A percentile compares a stretch with the other conserved stretches of the same genome.
These are phyloP conservation scores for Herpetospermum pedunculosum DNA, from an alignment of 306 rosid genomes.

Conservation along the genomic window DNA sequence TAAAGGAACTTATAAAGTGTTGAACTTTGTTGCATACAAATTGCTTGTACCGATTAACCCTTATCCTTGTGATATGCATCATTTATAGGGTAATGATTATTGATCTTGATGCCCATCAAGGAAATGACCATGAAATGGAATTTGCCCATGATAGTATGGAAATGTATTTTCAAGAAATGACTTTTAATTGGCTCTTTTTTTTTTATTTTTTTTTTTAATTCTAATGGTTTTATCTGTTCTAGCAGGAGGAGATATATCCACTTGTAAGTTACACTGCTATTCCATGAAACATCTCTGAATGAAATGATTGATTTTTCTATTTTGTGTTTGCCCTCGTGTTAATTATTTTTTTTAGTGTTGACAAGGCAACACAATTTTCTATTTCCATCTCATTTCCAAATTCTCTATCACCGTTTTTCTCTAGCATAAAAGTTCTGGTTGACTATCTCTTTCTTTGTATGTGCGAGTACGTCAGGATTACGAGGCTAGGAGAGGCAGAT, in stretches of 20 bases:
- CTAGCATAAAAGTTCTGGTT: neutral
- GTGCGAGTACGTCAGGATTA: slow-evolving; percentile 30
- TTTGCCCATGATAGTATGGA: too few species aligned
- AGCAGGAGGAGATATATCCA: slow-evolving; percentile 88
- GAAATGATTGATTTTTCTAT: neutral
- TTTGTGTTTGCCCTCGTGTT: slow-evolving; percentile 1
- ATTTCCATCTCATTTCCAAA: neutral
- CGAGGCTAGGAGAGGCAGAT: slow-evolving; percentile 65
- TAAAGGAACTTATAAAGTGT: too few species aligned
- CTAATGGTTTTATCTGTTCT: too few species aligned
- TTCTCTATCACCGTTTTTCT: neutral
- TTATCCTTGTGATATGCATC: too few species aligned
- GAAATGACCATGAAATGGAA: too few species aligned
- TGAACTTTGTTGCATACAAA: too few species aligned
- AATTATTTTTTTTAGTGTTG: neutral
- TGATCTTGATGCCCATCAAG: too few species aligned
- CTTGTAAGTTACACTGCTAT: slow-evolving; percentile 30
- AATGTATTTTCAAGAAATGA: too few species aligned
- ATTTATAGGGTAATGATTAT: too few species aligned
- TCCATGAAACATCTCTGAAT: neutral
- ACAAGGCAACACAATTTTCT: neutral
- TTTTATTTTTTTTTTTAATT: too few species aligned
- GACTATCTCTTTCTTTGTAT: neutral
- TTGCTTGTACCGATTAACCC: too few species aligned
- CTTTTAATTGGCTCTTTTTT: too few species aligned